Evolutionary conservation across 2,329 filamentous ascomycete genomes (phyloP).

Genomic region (Neonectria faginata): DNA sequence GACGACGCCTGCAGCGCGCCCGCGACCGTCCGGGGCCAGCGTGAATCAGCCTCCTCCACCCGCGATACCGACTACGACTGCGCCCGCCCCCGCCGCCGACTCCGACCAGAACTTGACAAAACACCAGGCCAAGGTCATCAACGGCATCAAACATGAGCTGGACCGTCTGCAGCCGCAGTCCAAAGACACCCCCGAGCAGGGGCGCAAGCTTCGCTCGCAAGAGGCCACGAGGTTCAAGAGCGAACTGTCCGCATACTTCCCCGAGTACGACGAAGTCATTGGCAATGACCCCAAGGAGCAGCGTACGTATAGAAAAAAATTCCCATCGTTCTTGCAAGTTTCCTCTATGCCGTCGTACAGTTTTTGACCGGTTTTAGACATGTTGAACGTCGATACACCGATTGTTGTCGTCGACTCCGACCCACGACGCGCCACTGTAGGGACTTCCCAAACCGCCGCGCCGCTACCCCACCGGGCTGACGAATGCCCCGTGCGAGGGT

Average conservation of each 20-base stretch:
- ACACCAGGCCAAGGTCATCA: slow-evolving; percentile 68
- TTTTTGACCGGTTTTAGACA: slow-evolving; percentile 63
- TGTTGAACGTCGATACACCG: slow-evolving; percentile 77
- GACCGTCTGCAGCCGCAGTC: slow-evolving; percentile 64
- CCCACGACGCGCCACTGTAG: slow-evolving; percentile 46
- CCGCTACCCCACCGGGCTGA: slow-evolving; percentile 43
- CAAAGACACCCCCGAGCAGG: slow-evolving; percentile 67
- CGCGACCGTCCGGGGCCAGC: slow-evolving; percentile 38
- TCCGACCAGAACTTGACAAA: slow-evolving; percentile 55
- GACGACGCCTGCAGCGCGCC: slow-evolving; percentile 34
- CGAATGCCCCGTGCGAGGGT: slow-evolving; percentile 61
- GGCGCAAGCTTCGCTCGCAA: slow-evolving; percentile 85
- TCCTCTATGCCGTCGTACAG: not conserved
- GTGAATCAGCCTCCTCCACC: slow-evolving; percentile 31
- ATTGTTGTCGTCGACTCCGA: slow-evolving; percentile 75
- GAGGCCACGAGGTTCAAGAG: slow-evolving; percentile 90
- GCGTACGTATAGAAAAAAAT: slow-evolving; percentile 65
- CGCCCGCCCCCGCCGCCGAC: slow-evolving; percentile 36
- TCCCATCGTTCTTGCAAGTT: slow-evolving; percentile 31
- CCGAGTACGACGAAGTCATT: slow-evolving; percentile 94
- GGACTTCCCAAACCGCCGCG: slow-evolving; percentile 46
- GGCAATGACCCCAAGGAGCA: slow-evolving; percentile 84
- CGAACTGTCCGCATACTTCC: slow-evolving; percentile 90
- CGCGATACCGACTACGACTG: slow-evolving; percentile 21
- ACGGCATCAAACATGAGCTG: slow-evolving; percentile 72